Evolutionary conservation across 1,139 yeast genomes (phyloP).

Genomic region (Lodderomyces beijingensis): DNA sequence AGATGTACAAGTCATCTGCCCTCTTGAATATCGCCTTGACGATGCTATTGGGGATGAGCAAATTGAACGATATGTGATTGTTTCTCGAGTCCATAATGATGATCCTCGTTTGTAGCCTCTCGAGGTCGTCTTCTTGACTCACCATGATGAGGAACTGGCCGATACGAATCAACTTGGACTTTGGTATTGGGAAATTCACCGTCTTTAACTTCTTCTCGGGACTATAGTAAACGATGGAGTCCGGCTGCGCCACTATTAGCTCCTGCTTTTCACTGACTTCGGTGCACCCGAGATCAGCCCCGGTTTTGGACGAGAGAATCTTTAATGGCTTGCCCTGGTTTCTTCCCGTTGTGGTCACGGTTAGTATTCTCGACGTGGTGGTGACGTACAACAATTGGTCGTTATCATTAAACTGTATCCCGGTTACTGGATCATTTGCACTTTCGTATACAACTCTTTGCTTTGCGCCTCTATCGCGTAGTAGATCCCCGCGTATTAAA

Average conservation of each 20-base stretch:
- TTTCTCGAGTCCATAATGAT: conserved; percentile 64
- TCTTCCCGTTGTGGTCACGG: conserved; percentile 76
- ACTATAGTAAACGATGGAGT: conserved; percentile 51
- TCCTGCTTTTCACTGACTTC: conserved; percentile 29
- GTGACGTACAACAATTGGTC: conserved; percentile 51
- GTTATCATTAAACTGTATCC: conserved; percentile 48
- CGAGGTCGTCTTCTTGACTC: conserved; percentile 35
- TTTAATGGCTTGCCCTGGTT: conserved; percentile 66
- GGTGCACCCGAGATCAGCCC: conserved; percentile 71
- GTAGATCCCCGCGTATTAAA: conserved; percentile 78
- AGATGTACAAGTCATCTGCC: conserved; percentile 54
- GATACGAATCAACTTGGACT: conserved; percentile 47
- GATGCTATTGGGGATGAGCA: conserved; percentile 61
- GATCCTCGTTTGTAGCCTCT: conserved; percentile 37
- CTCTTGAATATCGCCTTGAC: conserved; percentile 49
- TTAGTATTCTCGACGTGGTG: conserved; percentile 65
- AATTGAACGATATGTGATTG: conserved; percentile 67
- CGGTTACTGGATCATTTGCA: conserved; percentile 70
- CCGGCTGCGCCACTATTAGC: conserved; percentile 52
- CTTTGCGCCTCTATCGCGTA: conserved; percentile 85
- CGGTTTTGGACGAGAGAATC: conserved; percentile 56
- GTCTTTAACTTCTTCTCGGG: conserved; percentile 53
- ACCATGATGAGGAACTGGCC: conserved; percentile 48
- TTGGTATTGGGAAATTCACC: conserved; percentile 55
- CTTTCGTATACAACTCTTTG: conserved; percentile 75